Conservation (phyloP, 2,329 filamentous ascomycete genomes). For the Diaporthe eres region DNA sequence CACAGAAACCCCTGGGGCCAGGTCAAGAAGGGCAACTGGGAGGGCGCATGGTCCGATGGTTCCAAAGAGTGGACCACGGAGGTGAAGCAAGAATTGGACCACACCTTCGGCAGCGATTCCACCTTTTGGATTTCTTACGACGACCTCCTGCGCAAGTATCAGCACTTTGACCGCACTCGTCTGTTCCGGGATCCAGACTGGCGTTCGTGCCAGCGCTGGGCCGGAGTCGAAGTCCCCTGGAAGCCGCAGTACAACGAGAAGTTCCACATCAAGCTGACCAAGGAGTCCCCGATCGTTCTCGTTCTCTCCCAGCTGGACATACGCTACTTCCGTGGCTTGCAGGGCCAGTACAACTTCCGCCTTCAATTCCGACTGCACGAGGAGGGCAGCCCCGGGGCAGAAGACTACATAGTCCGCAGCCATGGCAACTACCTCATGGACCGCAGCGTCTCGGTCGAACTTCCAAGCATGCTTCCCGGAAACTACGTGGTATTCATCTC, state of each 20-base stretch:
- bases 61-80: constrained; percentile 88
- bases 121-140: constrained; percentile 73
- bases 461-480: constrained; percentile 78
- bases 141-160: constrained; percentile 71
- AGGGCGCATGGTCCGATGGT: constrained; percentile 83
- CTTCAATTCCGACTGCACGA: constrained; percentile 68
- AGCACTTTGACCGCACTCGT: constrained; percentile 70
- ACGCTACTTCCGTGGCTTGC: constrained; percentile 69
- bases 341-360: constrained; percentile 69
- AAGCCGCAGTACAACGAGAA: constrained; percentile 69
- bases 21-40: constrained; percentile 83
- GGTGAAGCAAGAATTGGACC: constrained; percentile 79
- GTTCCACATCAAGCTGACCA: constrained; percentile 65
- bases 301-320: constrained; percentile 71
- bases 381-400: constrained; percentile 56
- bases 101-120: constrained; percentile 84
- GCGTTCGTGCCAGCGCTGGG: constrained; percentile 62
- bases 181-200: constrained; percentile 69
- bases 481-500: constrained; percentile 83
- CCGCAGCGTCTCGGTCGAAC: constrained; percentile 82
- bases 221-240: constrained; percentile 66
- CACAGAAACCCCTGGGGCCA: constrained; percentile 83
- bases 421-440: constrained; percentile 72
- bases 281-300: constrained; percentile 65
- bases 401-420: constrained; percentile 69